A percentile compares a stretch with the other conserved stretches of the same genome.
phyloP scores from a whole-genome alignment of 306 rosid genomes.

The Cicer chorassanicum region DNA sequence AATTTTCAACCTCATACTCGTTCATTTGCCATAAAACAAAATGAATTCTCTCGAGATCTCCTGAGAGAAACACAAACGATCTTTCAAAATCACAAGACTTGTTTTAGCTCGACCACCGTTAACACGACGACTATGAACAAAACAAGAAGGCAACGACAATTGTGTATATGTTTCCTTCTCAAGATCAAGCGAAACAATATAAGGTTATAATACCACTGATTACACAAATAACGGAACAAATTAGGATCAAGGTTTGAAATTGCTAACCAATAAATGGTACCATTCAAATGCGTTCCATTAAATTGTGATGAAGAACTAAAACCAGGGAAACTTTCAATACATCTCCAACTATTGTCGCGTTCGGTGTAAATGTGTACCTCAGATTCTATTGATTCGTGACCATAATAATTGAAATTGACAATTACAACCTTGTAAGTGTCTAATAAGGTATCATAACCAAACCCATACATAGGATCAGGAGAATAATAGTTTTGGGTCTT shows the following conservation, averaged over 20 bases:
- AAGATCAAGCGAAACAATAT: slow-evolving; percentile 15
- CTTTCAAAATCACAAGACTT: slow-evolving; percentile 7
- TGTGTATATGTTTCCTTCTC: not conserved
- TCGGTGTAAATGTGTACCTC: not conserved
- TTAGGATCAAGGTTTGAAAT: not conserved
- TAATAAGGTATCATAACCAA: slow-evolving; percentile 4
- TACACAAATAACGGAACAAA: fast-evolving
- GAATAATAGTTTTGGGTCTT: no score
- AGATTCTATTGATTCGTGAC: not conserved
- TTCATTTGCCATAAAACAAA: slow-evolving; percentile 14
- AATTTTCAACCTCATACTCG: not conserved
- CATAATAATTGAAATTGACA: not conserved
- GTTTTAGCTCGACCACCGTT: not conserved
- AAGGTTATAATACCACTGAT: not conserved
- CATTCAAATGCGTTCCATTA: not conserved
- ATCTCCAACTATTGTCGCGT: not conserved
- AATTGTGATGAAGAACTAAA: not conserved
- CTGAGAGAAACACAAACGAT: not conserved
- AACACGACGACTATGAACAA: not conserved
- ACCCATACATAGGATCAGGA: not conserved
- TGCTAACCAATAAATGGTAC: not conserved
- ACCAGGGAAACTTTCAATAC: not conserved
- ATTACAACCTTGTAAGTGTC: not conserved
- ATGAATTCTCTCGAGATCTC: not conserved
- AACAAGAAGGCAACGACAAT: not conserved